A percentile compares a stretch with the other conserved stretches of the same genome.
phyloP scores from a whole-genome alignment of 1,284 basidiomycete species.

The Sphagnurus paluster region DNA sequence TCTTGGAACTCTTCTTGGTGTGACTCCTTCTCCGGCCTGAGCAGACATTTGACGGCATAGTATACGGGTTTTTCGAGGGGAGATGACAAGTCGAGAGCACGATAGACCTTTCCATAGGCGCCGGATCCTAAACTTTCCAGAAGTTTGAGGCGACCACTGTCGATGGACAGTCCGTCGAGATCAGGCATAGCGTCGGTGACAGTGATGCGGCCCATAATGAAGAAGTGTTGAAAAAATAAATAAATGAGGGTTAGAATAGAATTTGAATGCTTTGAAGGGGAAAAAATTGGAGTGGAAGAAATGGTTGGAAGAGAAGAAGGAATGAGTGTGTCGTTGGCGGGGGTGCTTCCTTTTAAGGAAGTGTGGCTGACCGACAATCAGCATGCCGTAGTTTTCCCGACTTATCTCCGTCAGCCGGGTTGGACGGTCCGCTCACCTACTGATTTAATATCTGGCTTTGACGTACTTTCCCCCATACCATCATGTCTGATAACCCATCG shows the following conservation, averaged over 20 bases:
- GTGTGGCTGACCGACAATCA: constrained; percentile 11
- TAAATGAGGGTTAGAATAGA: too few relatives aligned
- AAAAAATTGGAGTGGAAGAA: constrained; percentile 17
- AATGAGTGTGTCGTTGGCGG: too few relatives aligned
- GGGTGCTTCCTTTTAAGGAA: constrained; percentile 8
- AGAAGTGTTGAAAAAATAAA: constrained; percentile 13
- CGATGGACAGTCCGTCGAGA: constrained; percentile 47
- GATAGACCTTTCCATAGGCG: constrained; percentile 82
- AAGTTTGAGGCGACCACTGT: constrained; percentile 60
- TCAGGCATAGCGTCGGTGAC: constrained; percentile 46
- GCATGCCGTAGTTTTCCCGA: constrained; percentile 11
- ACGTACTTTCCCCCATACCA: constrained; percentile 26
- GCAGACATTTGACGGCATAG: constrained; percentile 71
- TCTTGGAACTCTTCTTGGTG: constrained; percentile 37
- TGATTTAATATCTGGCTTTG: not conserved
- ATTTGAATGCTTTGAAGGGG: constrained; percentile 15
- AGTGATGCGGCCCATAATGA: constrained; percentile 38
- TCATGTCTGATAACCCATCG: constrained; percentile 78
- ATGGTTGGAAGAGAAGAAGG: constrained; percentile 6
- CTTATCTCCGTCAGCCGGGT: constrained; percentile 13
- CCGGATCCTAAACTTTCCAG: constrained; percentile 72
- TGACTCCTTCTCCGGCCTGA: constrained; percentile 34
- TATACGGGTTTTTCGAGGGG: constrained; percentile 36
- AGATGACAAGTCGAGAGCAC: constrained; percentile 53
- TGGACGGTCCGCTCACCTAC: constrained; percentile 19